Conservation (phyloP, 164 flowering plant genomes). For the Liquidambar formosana region DNA sequence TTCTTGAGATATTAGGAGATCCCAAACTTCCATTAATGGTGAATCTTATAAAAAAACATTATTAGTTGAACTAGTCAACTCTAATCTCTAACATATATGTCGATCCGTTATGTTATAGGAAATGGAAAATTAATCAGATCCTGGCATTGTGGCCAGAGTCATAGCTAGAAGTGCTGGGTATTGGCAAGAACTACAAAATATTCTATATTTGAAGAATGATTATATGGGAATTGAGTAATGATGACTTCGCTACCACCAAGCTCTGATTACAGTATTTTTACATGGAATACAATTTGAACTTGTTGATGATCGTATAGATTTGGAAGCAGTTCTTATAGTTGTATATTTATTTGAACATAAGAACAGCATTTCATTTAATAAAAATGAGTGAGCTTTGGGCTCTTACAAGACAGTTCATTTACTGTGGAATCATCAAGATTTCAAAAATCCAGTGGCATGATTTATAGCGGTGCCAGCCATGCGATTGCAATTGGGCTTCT, state of each 20-base stretch:
- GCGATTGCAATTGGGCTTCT: constrained; percentile 48
- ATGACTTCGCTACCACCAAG: background rate
- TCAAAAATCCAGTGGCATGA: constrained; percentile 10
- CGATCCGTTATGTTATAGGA: no score
- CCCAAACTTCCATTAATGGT: no score
- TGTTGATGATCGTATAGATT: background rate
- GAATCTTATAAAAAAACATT: no score
- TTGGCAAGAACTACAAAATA: background rate
- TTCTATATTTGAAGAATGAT: background rate
- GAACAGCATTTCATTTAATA: background rate
- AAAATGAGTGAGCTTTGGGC: background rate
- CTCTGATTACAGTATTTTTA: no score
- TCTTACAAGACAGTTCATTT: background rate
- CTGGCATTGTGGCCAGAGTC: background rate
- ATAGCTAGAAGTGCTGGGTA: background rate
- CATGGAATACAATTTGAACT: background rate
- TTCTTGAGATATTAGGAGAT: no score
- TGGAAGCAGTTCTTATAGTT: background rate
- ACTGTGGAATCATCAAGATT: background rate
- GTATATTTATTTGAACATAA: background rate
- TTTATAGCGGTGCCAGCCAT: constrained; percentile 33
- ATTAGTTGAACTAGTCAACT: no score
- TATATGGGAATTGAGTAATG: background rate
- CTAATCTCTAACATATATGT: no score
- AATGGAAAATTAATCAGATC: background rate